These are phyloP conservation scores for Pterocarpus santalinus DNA, from an alignment of 306 rosid species.

Conservation along the genomic window DNA sequence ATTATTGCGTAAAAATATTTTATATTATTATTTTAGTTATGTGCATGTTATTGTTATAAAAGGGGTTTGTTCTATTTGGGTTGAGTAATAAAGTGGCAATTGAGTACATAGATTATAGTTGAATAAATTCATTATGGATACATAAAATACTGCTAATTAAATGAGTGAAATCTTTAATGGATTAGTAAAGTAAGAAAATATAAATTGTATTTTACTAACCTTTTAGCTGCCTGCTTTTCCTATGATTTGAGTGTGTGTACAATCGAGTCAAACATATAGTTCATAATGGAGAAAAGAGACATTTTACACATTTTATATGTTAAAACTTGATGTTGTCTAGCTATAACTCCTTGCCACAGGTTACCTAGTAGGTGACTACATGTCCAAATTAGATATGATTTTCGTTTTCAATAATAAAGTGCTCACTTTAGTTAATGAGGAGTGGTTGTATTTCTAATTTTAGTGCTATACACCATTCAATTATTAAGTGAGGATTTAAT, in stretches of 20 bases:
- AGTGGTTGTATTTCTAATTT: neutral
- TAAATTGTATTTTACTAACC: neutral
- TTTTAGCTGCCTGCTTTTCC: neutral
- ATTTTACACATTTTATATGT: neutral
- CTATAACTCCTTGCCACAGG: neutral
- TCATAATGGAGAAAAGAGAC: neutral
- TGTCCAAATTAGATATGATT: neutral
- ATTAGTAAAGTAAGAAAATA: neutral
- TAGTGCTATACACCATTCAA: neutral
- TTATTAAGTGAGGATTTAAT: neutral
- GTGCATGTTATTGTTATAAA: too few relatives aligned
- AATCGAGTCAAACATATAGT: neutral
- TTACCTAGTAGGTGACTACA: neutral
- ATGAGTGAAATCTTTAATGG: neutral
- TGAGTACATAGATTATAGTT: neutral
- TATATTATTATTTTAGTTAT: too few relatives aligned
- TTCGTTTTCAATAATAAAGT: neutral
- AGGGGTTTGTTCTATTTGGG: neutral
- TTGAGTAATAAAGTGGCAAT: neutral
- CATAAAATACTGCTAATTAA: neutral
- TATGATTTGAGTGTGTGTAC: neutral
- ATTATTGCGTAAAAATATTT: too few relatives aligned
- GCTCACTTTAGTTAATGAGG: neutral
- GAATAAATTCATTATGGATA: neutral
- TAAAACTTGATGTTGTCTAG: neutral